Evolutionary conservation across 2,329 filamentous ascomycete genomes (phyloP).

Genomic region (Aspergillus nomiae): DNA sequence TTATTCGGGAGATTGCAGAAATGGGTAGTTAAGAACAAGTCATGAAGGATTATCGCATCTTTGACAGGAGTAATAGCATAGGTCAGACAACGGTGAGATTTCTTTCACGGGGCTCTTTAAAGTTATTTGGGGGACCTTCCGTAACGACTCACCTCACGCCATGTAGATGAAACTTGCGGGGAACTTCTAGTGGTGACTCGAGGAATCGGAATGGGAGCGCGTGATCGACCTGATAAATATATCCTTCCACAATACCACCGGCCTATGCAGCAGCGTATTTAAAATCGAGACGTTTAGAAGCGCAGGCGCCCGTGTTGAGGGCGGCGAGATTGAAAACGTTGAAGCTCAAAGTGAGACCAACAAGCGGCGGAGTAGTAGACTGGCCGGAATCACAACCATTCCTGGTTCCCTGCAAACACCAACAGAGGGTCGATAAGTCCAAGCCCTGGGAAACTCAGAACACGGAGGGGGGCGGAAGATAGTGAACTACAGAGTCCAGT

Average conservation of each 20-base stretch:
- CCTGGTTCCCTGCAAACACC: slow-evolving; percentile 23
- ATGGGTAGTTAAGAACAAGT: not conserved
- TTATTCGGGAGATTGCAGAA: not conserved
- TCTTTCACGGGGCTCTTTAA: slow-evolving; percentile 17
- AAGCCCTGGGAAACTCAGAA: not conserved
- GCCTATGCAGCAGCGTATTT: not conserved
- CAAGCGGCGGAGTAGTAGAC: slow-evolving; percentile 38
- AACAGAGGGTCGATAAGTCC: slow-evolving; percentile 6
- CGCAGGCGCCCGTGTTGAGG: slow-evolving; percentile 20
- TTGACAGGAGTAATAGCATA: not conserved
- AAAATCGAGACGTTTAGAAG: slow-evolving; percentile 1
- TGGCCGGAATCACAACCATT: slow-evolving; percentile 34
- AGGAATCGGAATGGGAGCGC: slow-evolving; percentile 17
- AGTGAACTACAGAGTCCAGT: not conserved
- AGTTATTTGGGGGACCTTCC: slow-evolving; percentile 17
- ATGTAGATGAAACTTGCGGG: slow-evolving; percentile 28
- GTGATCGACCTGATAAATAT: slow-evolving; percentile 11
- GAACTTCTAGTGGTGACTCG: slow-evolving; percentile 15
- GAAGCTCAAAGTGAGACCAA: slow-evolving; percentile 36
- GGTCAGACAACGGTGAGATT: slow-evolving; percentile 2
- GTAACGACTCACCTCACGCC: slow-evolving; percentile 27
- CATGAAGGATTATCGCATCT: not conserved
- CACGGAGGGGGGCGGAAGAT: slow-evolving; percentile 3
- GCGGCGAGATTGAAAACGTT: slow-evolving; percentile 22
- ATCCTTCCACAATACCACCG: not conserved